Conservation (phyloP, 2,329 filamentous ascomycete species). For the Talaromyces atroroseus region DNA sequence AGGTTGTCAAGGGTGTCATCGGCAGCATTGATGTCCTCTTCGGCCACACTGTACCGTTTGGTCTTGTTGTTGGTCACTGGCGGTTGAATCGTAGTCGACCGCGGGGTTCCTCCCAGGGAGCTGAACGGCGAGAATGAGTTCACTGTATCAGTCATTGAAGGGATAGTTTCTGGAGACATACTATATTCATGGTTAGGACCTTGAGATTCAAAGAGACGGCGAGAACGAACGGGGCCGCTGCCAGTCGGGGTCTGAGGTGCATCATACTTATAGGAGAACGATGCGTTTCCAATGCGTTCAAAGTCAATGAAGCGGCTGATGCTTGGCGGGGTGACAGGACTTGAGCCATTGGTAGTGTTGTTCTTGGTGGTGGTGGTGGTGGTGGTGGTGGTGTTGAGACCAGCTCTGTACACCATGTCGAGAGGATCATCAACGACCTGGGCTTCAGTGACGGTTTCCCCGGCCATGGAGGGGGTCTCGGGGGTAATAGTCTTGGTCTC, state of each 20-base stretch:
- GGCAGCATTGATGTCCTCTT: conserved; percentile 2
- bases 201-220: conserved; percentile 9
- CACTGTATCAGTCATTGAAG: conserved; percentile 6
- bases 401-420: neutral
- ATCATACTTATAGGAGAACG: conserved; percentile 11
- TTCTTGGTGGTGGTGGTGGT: no score
- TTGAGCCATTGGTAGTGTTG: conserved; percentile 4
- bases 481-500: conserved; percentile 3
- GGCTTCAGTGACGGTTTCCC: neutral
- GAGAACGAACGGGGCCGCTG: conserved; percentile 2
- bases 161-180: conserved; percentile 9
- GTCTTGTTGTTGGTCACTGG: conserved; percentile 4
- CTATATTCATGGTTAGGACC: conserved; percentile 12
- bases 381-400: conserved; percentile 3
- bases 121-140: conserved; percentile 10
- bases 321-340: conserved; percentile 2
- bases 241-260: conserved; percentile 9
- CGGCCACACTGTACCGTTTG: neutral
- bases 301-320: conserved; percentile 1
- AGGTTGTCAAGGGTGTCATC: conserved; percentile 5
- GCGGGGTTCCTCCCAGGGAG: conserved; percentile 9
- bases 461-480: conserved; percentile 1
- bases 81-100: neutral
- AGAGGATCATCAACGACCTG: neutral
- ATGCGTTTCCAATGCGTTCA: conserved; percentile 6